Evolutionary conservation across 805 yeast genomes (phyloP), one percentile per base, ranked within the genome.

Genomic region (Teunomyces panamensis): DNA sequence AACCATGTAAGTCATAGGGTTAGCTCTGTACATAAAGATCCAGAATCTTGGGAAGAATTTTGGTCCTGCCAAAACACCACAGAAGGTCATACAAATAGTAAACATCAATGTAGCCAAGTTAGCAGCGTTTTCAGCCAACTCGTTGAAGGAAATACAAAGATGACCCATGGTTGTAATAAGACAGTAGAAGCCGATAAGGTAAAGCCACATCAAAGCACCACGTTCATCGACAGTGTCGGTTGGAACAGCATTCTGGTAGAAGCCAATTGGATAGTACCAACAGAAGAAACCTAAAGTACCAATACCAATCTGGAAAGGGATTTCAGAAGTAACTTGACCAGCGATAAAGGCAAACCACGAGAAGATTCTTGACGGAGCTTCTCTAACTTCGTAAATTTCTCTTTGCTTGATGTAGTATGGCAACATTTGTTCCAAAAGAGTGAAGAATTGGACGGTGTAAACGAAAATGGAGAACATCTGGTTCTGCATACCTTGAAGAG

Each of bases 11-110:
- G 89, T 83, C 52, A 84, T 69, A 13, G 94, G 52, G 81, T 78
- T 75, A 14, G 73, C 77, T 61, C 90, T 74, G 73, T 85, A 86
- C 89, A 86, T 83, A 74, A 85, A 86, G 39, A 77, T 71, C 90
- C 91, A 81, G 65, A 58, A 72, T 45, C 56, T 57, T 14, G 64
- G 69, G 58, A 58, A 70, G 54, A 53, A 58, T 60, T 51, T 56
- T 10, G 56, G 66, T 11, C 60, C 58, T 13, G 67, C 68, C 44
- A 67, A 57, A 14, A 66, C 70, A 57, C 72, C 72, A 63, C 71
- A 64, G 60, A 66, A 66, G 35, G 58, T 64, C 57, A 67, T 58
- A 59, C 70, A 65, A 58, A 65, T 53, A 11, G 69, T 59, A 49
- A 66, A 65, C 44, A 64, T 51, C 45, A 66, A 39, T 9, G 54